phyloP scores from a whole-genome alignment of 2,329 filamentous ascomycete genomes.

The Zymoseptoria pseudotritici region DNA sequence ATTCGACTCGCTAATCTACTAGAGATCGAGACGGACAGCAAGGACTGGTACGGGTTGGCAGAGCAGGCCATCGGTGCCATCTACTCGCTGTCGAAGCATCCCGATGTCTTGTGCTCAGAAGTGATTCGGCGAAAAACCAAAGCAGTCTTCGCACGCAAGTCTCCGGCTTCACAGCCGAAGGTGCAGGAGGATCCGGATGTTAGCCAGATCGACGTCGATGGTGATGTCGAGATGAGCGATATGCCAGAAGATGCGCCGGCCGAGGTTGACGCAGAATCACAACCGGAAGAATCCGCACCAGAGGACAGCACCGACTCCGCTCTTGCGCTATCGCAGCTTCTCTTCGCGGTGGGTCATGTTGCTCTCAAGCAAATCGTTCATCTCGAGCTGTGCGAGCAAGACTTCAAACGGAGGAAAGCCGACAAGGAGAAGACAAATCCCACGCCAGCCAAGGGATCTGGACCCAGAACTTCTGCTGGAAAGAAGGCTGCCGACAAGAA shows the following conservation, averaged over 20 bases:
- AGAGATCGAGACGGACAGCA: conserved; percentile 78
- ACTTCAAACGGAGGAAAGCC: conserved; percentile 94
- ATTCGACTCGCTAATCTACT: conserved; percentile 73
- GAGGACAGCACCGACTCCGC: conserved; percentile 35
- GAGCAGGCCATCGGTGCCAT: conserved; percentile 96
- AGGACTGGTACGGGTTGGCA: conserved; percentile 88
- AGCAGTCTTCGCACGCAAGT: conserved; percentile 62
- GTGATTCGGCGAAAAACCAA: conserved; percentile 81
- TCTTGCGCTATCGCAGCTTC: conserved; percentile 74
- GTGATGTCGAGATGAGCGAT: conserved; percentile 34
- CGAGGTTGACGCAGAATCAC: conserved; percentile 15
- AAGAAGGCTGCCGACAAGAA: conserved; percentile 41
- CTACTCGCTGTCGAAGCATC: conserved; percentile 87
- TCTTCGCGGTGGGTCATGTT: conserved; percentile 93
- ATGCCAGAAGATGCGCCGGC: conserved; percentile 20
- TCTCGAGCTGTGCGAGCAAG: conserved; percentile 90
- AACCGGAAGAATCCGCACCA: conserved; percentile 13
- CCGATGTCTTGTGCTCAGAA: conserved; percentile 85
- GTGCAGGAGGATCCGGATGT: conserved; percentile 19
- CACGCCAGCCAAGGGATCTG: conserved; percentile 19
- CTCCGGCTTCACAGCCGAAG: conserved; percentile 25
- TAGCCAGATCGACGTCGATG: conserved; percentile 28
- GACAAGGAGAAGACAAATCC: conserved; percentile 65
- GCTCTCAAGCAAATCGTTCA: conserved; percentile 99
- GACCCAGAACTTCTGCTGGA: conserved; percentile 26